Evolutionary conservation across 306 rosid species (phyloP).

Genomic region (Castanopsis chinensis): DNA sequence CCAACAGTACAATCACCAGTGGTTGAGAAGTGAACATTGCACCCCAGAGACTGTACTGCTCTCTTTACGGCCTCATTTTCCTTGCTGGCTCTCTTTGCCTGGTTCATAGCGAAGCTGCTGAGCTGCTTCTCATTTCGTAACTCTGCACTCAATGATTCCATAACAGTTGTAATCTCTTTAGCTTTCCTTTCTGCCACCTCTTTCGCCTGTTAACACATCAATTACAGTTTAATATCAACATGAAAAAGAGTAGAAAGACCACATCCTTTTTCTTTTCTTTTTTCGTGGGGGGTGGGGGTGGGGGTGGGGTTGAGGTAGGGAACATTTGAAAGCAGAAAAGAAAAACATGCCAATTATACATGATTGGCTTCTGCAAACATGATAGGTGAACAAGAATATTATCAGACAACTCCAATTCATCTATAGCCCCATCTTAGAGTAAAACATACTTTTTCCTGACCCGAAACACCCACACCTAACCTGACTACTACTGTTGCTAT

Average conservation of each 20-base stretch:
- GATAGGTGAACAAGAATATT: background rate
- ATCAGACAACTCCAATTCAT: background rate
- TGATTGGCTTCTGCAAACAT: background rate
- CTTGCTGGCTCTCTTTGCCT: slow-evolving; percentile 55
- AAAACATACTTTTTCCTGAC: background rate
- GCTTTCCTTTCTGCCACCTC: slow-evolving; percentile 78
- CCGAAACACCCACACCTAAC: background rate
- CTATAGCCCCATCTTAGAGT: background rate
- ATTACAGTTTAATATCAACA: background rate
- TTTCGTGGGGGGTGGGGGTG: background rate
- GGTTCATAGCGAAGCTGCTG: slow-evolving; percentile 58
- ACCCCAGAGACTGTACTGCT: slow-evolving; percentile 85
- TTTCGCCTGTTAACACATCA: slow-evolving; percentile 59
- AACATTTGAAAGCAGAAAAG: no score
- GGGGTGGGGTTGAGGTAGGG: background rate
- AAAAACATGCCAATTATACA: no score
- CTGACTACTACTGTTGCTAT: background rate
- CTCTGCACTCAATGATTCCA: slow-evolving; percentile 69
- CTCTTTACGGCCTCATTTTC: slow-evolving; percentile 78
- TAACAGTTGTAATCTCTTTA: slow-evolving; percentile 45
- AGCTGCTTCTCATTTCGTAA: slow-evolving; percentile 58
- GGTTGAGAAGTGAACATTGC: slow-evolving; percentile 69
- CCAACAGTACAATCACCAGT: slow-evolving; percentile 72
- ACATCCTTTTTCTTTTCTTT: background rate
- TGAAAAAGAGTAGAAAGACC: background rate